Evolutionary conservation across 768 basidiomycete genomes (phyloP), one percentile per base, ranked within the genome.

Genomic region (Pholiota conissans): DNA sequence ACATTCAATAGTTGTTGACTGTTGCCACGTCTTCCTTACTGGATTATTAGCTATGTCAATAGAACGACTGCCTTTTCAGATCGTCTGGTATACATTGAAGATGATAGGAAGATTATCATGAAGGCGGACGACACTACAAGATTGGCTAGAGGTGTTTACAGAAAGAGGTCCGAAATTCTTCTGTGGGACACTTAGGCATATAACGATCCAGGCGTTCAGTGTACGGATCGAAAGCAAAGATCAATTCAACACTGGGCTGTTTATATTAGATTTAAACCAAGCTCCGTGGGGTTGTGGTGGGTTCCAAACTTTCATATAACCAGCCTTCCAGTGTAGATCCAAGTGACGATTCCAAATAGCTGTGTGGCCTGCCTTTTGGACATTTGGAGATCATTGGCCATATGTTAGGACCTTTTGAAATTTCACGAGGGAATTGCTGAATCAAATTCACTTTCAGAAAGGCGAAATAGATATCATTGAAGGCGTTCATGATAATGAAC

Each of bases 341-440:
- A 37, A 46, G 39, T 28, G 8, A 5, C 35, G 14, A 30, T 35
- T n/a, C 62, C 49, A 42, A 64, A 29, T 34, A 90, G 89, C 81
- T 65, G 84, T 87, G n/a, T 93, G 92, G 93, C 92, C 91, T 20
- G 89, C 90, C 8, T 91, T 87, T 69, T 91, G 90, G 90, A 86
- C 81, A 11, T 64, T 85, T 20, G 87, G 87, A 46, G 84, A 79
- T 0, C 56, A 68, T 48, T 91, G 90, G 89, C 90, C 89, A 32
- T 71, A 65, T 56, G 89, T 90, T 62, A 59, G 85, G 5, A n/a
- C n/a, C 8, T 14, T 56, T 14, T n/a, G 26, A 53, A 60, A 16
- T 20, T 28, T 48, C 49, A 11, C 14, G 52, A 30, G 34, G 26
- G 29, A 30, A 18, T 48, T 39, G 7, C 29, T 18, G 40, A 32